Evolutionary conservation across 305 asterid species (phyloP).

Genomic region (Andrographis paniculata): DNA sequence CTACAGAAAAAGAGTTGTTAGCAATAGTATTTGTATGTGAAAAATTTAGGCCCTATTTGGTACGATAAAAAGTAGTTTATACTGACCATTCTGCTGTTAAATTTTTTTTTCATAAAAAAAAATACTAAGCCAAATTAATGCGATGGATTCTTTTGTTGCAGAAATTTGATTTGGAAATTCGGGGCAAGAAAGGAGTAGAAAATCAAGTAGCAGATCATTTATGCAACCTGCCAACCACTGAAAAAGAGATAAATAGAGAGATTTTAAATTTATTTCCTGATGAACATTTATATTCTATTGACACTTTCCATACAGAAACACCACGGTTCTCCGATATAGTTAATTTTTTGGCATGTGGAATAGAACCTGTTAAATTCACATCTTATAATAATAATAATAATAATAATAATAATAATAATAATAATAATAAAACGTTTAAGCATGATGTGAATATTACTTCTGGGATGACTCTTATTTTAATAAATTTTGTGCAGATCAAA

Average conservation of each 20-base stretch:
- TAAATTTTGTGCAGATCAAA: neutral
- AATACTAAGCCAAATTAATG: neutral
- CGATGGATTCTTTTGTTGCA: neutral
- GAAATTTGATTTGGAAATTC: neutral
- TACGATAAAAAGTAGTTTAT: neutral
- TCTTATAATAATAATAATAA: neutral
- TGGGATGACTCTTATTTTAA: neutral
- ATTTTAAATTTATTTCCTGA: neutral
- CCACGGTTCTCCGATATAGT: neutral
- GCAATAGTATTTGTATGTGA: neutral
- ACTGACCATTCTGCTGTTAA: neutral
- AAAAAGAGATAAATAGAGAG: neutral
- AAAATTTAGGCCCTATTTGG: neutral
- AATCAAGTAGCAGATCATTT: neutral
- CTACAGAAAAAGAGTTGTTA: neutral
- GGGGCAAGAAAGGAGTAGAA: neutral
- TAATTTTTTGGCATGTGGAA: neutral
- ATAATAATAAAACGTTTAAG: too few relatives aligned
- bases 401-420: too few relatives aligned
- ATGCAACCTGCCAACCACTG: neutral
- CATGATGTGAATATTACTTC: neutral
- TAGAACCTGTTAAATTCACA: neutral
- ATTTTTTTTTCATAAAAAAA: neutral
- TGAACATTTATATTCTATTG: neutral
- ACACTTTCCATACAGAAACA: too few relatives aligned